These are phyloP conservation scores for Pleoardoris graminearum DNA, from an alignment of 2,329 filamentous ascomycete genomes.

Conservation along the genomic window DNA sequence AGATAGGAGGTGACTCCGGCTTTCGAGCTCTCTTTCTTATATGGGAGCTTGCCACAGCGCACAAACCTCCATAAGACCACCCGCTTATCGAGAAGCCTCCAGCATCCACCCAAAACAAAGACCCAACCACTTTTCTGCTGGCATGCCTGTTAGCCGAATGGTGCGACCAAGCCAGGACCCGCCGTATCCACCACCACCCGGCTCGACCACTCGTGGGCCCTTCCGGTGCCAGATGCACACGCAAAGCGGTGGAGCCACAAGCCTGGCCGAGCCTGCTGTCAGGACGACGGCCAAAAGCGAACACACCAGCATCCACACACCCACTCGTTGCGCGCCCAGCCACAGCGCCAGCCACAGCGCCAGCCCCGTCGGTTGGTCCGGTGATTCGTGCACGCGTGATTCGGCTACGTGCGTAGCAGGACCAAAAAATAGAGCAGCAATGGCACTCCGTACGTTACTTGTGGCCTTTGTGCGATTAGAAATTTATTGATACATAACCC, in stretches of 20 bases:
- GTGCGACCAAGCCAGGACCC: slow-evolving; percentile 4
- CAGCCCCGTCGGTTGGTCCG: background rate
- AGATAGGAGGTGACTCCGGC: background rate
- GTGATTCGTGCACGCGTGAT: background rate
- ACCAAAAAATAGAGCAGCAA: slow-evolving; percentile 2
- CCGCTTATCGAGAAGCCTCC: slow-evolving; percentile 4
- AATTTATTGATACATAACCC: slow-evolving; percentile 8
- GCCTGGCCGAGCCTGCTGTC: background rate
- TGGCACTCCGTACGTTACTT: slow-evolving; percentile 2
- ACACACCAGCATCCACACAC: slow-evolving; percentile 2
- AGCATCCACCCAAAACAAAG: slow-evolving; percentile 7
- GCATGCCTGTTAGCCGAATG: background rate
- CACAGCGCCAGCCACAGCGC: background rate
- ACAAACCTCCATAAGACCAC: background rate
- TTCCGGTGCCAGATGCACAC: background rate
- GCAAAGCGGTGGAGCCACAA: slow-evolving; percentile 5
- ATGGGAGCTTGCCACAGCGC: slow-evolving; percentile 6
- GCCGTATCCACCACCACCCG: background rate
- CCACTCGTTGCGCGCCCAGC: slow-evolving; percentile 1
- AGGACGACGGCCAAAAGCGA: slow-evolving; percentile 6
- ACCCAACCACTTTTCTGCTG: slow-evolving; percentile 6
- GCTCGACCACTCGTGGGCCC: background rate
- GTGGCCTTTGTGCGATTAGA: slow-evolving; percentile 7
- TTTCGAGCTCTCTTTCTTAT: slow-evolving; percentile 6
- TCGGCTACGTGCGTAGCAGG: background rate